phyloP scores from a whole-genome alignment of 176 grass and related monocot genomes.

The Musa itinerans region DNA sequence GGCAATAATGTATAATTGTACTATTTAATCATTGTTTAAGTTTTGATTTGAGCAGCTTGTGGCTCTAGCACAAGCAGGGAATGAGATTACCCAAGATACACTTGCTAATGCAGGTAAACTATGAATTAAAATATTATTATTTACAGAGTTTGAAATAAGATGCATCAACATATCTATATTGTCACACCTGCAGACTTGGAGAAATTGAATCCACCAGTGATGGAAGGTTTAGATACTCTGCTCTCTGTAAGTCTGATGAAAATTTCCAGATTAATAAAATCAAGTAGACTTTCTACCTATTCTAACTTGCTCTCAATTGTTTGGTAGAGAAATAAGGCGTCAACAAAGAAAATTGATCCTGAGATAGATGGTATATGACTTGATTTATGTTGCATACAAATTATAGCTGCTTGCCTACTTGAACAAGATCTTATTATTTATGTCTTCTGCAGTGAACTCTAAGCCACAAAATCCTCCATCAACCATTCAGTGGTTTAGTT shows the following conservation, averaged over 20 bases:
- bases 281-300: background rate
- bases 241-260: constrained; percentile 41
- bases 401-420: background rate
- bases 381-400: constrained; percentile 15
- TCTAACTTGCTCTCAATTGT: constrained; percentile 5
- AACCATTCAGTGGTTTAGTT: constrained; percentile 68
- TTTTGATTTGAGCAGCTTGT: constrained; percentile 41
- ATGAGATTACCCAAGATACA: constrained; percentile 53
- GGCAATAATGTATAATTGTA: too few species aligned
- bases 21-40: constrained; percentile 3
- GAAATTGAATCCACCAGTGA: constrained; percentile 55
- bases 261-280: background rate
- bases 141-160: constrained; percentile 2
- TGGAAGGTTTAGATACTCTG: constrained; percentile 71
- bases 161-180: background rate
- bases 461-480: constrained; percentile 42
- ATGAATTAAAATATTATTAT: constrained; percentile 11
- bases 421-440: background rate
- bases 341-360: constrained; percentile 55
- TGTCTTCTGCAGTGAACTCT: constrained; percentile 33
- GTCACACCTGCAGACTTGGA: constrained; percentile 43
- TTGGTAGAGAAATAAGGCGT: constrained; percentile 73
- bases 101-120: constrained; percentile 42
- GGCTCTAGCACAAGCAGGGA: constrained; percentile 68
- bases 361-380: constrained; percentile 48